Percentiles rank a stretch among this genome's conserved stretches.
Evolutionary conservation across 768 basidiomycete genomes (phyloP).

Genomic region (Suillus subaureus): DNA sequence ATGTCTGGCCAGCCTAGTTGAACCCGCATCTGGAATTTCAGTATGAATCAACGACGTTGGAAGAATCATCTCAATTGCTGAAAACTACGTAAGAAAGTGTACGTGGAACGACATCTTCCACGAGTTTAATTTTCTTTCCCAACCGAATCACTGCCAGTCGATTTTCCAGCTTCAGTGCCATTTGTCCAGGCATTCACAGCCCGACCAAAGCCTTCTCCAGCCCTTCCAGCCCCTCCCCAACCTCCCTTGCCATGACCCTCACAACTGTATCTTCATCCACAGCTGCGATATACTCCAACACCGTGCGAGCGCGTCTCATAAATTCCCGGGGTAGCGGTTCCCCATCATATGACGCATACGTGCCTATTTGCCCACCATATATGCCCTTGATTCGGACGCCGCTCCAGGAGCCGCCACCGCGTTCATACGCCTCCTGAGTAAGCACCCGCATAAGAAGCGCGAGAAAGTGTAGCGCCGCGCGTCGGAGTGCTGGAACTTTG

Average conservation of each 20-base stretch:
- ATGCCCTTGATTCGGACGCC: background rate
- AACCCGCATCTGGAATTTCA: background rate
- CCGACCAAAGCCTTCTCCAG: constrained; percentile 49
- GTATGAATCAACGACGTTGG: no score
- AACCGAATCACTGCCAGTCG: background rate
- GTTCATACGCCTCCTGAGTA: constrained; percentile 52
- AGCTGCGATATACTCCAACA: constrained; percentile 66
- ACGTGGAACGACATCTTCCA: no score
- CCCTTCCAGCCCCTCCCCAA: constrained; percentile 53
- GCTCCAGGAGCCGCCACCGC: constrained; percentile 18
- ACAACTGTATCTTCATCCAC: constrained; percentile 76
- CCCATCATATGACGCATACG: constrained; percentile 1
- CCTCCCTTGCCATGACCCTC: constrained; percentile 77
- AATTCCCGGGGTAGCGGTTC: constrained; percentile 29
- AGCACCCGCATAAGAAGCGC: constrained; percentile 65
- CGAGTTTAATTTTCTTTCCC: background rate
- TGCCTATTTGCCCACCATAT: constrained; percentile 7
- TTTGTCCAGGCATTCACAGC: constrained; percentile 20
- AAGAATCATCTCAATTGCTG: background rate
- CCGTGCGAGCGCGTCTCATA: constrained; percentile 54
- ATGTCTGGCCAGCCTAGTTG: background rate
- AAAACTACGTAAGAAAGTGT: background rate
- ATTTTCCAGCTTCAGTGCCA: background rate
- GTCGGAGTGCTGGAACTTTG: constrained; percentile 78
- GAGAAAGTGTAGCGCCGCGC: constrained; percentile 86